These are phyloP conservation scores for Claviceps arundinis DNA, from an alignment of 2,329 filamentous ascomycete genomes.

Conservation along the genomic window DNA sequence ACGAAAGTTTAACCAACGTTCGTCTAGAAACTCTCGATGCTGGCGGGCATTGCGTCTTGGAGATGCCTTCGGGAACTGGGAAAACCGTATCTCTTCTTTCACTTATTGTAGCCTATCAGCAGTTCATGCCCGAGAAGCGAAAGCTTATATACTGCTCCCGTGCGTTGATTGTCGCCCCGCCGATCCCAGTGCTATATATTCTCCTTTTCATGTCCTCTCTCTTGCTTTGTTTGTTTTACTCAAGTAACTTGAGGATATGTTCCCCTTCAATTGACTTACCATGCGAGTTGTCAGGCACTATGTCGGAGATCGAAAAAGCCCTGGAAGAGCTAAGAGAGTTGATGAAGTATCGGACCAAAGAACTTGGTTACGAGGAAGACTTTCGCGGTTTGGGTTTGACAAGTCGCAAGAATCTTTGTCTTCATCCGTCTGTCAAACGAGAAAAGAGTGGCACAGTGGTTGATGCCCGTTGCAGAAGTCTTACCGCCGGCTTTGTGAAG, in stretches of 20 bases:
- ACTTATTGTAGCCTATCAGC: slow-evolving; percentile 92
- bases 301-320: slow-evolving; percentile 99
- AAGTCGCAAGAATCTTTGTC: slow-evolving; percentile 91
- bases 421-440: slow-evolving; percentile 89
- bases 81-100: slow-evolving; percentile 94
- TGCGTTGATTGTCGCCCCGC: slow-evolving; percentile 14
- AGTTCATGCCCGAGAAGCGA: slow-evolving; percentile 79
- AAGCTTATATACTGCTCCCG: slow-evolving; percentile 99
- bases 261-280: neutral
- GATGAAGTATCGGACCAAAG: slow-evolving; percentile 86
- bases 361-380: slow-evolving; percentile 84
- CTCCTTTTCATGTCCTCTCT: neutral
- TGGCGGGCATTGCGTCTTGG: slow-evolving; percentile 87
- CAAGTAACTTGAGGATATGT: neutral
- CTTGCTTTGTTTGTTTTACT: neutral
- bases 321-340: slow-evolving; percentile 78
- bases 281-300: slow-evolving; percentile 48
- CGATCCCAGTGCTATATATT: neutral
- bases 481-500: slow-evolving; percentile 93
- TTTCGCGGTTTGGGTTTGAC: slow-evolving; percentile 87
- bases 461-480: slow-evolving; percentile 86
- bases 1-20: neutral
- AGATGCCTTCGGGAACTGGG: slow-evolving; percentile 97
- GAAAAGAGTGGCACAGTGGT: slow-evolving; percentile 93
- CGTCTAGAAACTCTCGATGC: slow-evolving; percentile 65